Percentiles rank a stretch among this genome's conserved stretches.
These are phyloP conservation scores for Haberlea rhodopensis DNA, from an alignment of 257 asterid genomes.

Conservation along the genomic window DNA sequence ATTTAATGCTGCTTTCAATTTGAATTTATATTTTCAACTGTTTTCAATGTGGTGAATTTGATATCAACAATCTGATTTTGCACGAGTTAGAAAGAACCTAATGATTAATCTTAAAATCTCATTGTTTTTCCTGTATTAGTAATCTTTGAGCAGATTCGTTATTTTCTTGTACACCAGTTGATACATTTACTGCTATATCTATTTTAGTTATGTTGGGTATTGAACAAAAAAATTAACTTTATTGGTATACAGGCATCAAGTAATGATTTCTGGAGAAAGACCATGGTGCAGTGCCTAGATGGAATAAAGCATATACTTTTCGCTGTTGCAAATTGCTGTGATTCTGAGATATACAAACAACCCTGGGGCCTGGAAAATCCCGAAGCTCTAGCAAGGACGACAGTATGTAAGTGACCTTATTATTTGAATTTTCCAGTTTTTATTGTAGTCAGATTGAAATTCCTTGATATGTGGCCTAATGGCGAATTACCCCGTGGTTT, in stretches of 20 bases:
- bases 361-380: conserved; percentile 64
- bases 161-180: conserved; percentile 15
- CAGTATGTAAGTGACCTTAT: conserved; percentile 45
- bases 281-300: conserved; percentile 62
- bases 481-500: no score
- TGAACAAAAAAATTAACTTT: not conserved
- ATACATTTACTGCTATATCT: not conserved
- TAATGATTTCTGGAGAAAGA: conserved; percentile 45
- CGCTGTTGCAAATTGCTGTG: conserved; percentile 54
- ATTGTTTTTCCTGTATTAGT: not conserved
- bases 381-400: conserved; percentile 66
- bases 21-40: conserved; percentile 14
- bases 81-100: no score
- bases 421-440: conserved; percentile 9
- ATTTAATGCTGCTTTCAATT: conserved; percentile 18
- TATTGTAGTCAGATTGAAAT: conserved; percentile 9
- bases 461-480: not conserved
- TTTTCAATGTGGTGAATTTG: not conserved
- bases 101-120: no score
- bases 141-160: conserved; percentile 7
- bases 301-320: conserved; percentile 52
- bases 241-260: conserved; percentile 41
- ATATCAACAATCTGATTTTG: not conserved
- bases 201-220: conserved; percentile 7
- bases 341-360: conserved; percentile 58